Evolutionary conservation across 1,284 basidiomycete species (phyloP).

Genomic region (Trichosporon ovoides): DNA sequence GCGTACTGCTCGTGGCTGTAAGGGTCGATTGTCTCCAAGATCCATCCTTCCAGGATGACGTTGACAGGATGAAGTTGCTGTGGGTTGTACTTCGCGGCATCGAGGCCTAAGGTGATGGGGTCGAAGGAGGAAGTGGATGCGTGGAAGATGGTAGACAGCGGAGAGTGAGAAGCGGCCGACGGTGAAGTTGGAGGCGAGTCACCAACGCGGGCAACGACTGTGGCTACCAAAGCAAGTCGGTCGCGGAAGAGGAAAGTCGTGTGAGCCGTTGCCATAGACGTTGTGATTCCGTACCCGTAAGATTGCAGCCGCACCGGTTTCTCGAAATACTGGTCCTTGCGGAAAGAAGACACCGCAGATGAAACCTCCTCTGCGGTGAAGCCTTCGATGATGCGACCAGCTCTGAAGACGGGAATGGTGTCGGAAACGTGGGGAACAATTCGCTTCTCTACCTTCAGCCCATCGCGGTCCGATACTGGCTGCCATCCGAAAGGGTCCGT

Average conservation of each 20-base stretch:
- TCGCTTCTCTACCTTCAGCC: slow-evolving; percentile 71
- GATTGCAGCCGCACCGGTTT: slow-evolving; percentile 66
- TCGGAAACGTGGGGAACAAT: slow-evolving; percentile 71
- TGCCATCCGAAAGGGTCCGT: slow-evolving; percentile 66
- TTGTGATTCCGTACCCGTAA: slow-evolving; percentile 69
- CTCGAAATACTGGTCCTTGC: slow-evolving; percentile 51
- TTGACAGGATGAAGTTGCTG: slow-evolving; percentile 69
- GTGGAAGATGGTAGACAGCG: slow-evolving; percentile 59
- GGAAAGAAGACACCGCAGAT: slow-evolving; percentile 58
- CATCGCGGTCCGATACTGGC: slow-evolving; percentile 68
- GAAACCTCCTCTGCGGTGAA: slow-evolving; percentile 88
- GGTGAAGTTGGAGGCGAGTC: slow-evolving; percentile 50
- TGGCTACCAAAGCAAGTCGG: slow-evolving; percentile 77
- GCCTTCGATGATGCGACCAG: slow-evolving; percentile 88
- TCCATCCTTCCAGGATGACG: slow-evolving; percentile 89
- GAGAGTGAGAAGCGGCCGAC: slow-evolving; percentile 45
- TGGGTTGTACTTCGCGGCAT: slow-evolving; percentile 69
- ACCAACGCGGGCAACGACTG: slow-evolving; percentile 62
- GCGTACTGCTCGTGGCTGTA: slow-evolving; percentile 92
- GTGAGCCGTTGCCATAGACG: slow-evolving; percentile 53
- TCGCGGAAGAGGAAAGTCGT: slow-evolving; percentile 87
- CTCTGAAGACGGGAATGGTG: slow-evolving; percentile 76
- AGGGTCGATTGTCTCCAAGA: slow-evolving; percentile 92
- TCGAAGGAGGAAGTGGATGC: slow-evolving; percentile 69
- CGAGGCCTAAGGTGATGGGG: slow-evolving; percentile 56